These are phyloP conservation scores for Aspergillus cejpii DNA, from an alignment of 2,329 filamentous ascomycete species.

Conservation along the genomic window DNA sequence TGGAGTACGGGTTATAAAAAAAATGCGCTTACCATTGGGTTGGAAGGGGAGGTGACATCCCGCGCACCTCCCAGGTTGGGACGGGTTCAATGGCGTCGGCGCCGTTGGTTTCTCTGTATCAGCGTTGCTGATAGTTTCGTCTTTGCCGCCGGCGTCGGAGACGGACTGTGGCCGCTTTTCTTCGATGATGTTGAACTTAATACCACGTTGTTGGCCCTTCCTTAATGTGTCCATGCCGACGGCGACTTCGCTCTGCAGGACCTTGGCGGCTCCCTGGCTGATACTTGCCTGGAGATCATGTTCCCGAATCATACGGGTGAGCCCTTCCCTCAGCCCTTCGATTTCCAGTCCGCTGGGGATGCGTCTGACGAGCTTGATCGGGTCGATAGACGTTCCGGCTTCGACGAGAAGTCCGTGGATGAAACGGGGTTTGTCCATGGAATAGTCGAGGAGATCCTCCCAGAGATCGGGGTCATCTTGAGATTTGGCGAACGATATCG, in stretches of 20 bases:
- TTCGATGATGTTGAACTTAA: conserved; percentile 73
- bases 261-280: conserved; percentile 77
- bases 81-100: conserved; percentile 6
- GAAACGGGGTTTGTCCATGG: conserved; percentile 95
- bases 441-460: conserved; percentile 90
- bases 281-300: conserved; percentile 94
- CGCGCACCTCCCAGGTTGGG: conserved; percentile 31
- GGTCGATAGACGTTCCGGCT: conserved; percentile 88
- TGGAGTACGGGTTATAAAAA: background rate
- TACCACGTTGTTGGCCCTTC: conserved; percentile 70
- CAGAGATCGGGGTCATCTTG: conserved; percentile 88
- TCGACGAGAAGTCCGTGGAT: conserved; percentile 88
- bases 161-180: conserved; percentile 7
- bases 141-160: conserved; percentile 2
- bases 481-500: conserved; percentile 89
- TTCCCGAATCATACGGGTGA: conserved; percentile 87
- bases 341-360: conserved; percentile 94
- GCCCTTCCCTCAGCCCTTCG: conserved; percentile 76
- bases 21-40: conserved; percentile 30
- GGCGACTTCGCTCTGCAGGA: conserved; percentile 80
- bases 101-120: conserved; percentile 15
- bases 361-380: conserved; percentile 77
- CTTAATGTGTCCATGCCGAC: conserved; percentile 74
- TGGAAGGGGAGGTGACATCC: conserved; percentile 36
- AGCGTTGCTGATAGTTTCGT: conserved; percentile 3